Evolutionary conservation across 495 filamentous ascomycete genomes (phyloP), one percentile per base, ranked within the genome.

Genomic region (Elasticomyces elasticus): DNA sequence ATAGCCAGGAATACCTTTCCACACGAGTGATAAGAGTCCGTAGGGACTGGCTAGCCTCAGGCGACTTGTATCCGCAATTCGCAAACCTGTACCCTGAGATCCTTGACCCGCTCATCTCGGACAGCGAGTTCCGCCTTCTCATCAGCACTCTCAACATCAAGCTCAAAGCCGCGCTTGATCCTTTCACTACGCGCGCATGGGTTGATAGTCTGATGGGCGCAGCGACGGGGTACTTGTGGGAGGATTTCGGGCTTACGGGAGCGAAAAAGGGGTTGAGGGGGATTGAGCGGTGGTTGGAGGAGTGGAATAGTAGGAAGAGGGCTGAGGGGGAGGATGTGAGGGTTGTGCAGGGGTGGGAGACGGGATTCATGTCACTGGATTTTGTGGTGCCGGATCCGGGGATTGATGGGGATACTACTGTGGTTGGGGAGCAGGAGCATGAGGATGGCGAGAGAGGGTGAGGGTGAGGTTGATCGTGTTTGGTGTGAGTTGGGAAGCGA

Each of bases 41-140:
- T 23, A 76, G 92, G 23, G 92, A 97, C 66, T 99, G 89, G 86
- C 83, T 96, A 75, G 65, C 86, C 20, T 77, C 79, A 38, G 94
- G 89, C 5, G 92, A 99, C 66, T 72, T 95, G n/a, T 89, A 89
- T 7, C 92, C 92, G 17, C 85, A 86, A 0, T 96, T 89, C 63
- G 89, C 86, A 6, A 95, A 95, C 57, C 76, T 95, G 0, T 99
- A 97, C 59, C 92, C 92, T 0, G 92, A 97, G 60, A 94, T 97
- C 51, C 72, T 99, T 12, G 88, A 94, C 55, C 88, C 89, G 1
- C 78, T 86, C 40, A 74, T 85, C 4, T 67, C 92, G 4, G 79
- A 84, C 17, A 87, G 92, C 59, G 85, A 60, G 10, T 63, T 63
- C 54, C 49, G 61, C 9, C 30, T 52, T 15, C 54, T 63, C 7